Evolutionary conservation across 805 yeast genomes (phyloP), one percentile per base, ranked within the genome.

Genomic region (Saturnispora silvae): DNA sequence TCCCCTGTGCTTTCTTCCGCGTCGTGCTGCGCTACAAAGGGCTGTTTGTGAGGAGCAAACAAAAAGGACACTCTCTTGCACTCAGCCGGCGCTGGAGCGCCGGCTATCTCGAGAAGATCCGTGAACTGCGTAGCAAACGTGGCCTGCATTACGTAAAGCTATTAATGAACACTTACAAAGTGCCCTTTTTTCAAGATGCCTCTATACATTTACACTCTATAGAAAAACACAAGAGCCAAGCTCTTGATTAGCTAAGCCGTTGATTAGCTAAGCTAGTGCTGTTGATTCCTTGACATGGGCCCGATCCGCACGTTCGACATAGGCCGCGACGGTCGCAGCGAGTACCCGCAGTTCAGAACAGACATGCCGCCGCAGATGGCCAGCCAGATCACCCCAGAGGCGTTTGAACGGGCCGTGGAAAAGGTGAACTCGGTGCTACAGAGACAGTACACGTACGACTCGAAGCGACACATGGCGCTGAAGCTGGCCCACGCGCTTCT

Each of bases 41-140:
- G 28, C 10, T 6, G n/a, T 7, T 13, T 13, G n/a, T 11, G n/a
- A 7, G 28, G 28, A 5, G n/a, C 15, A 11, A 25, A 25, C 28
- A 25, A 11, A 11, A 25, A 25, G n/a, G n/a, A 7, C 6, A 6
- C 7, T 7, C 15, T 13, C 16, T 9, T 10, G 14, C 20, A 28
- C 8, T 9, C 20, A 15, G 18, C 15, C 20, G 35, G 15, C 14
- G 28, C 10, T 7, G 5, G 6, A 11, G 28, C 28, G 6, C 7
- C 27, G 10, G 28, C 24, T 15, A 36, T 33, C 5, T 17, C 13
- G 16, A 36, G 18, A 19, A 36, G 24, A 4, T 22, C 30, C 16
- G 19, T 24, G 27, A 31, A 36, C 24, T 36, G 39, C 10, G 33
- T 31, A 9, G 34, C 39, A 24, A 36, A 36, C 9, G 30, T 31